Evolutionary conservation across 805 yeast genomes (phyloP), one percentile per base, ranked within the genome.

Genomic region (Candida fluviatilis): DNA sequence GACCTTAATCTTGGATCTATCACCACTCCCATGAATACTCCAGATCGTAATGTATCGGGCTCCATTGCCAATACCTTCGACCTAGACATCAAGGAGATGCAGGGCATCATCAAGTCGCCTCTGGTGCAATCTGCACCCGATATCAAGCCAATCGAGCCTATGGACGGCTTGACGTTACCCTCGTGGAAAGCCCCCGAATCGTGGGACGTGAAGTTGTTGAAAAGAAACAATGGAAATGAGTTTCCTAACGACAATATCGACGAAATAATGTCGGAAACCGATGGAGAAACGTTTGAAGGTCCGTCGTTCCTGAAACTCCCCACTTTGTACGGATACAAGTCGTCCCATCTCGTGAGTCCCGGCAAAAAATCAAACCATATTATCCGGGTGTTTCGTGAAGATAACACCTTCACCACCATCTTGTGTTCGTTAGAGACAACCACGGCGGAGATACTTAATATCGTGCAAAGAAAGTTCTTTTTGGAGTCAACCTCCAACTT

Each of bases 371-470:
- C 66, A 16, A 67, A 64, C 34, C 75, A 66, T 47, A 75, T 71
- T 43, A 66, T 91, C 16, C 78, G 95, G 43, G 81, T 91, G 1
- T 89, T 84, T 64, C 79, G 84, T 41, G 84, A 80, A 37, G 95
- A 86, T 41, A 90, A 88, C 49, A 84, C 89, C 8, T 86, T 88
- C 47, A 84, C 93, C 12, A 86, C 96, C 1, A 64, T 91, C 15
- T 78, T 89, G 12, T 82, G 95, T 53, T 78, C 91, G 0, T 71
- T 84, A 24, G 85, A 83, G 41, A 84, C 89, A 1, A 78, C 91
- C 0, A 85, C 88, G 0, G 73, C 78, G 5, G 95, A 88, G 34
- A 64, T 93, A 37, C 66, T 91, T 28, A 78, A 76, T 23, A 72
- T 76, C 34, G 75, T 88, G 17, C 85, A 84, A 46, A 78, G 84